phyloP scores from a whole-genome alignment of 2,329 filamentous ascomycete species.

The Boeremia lycopersici region DNA sequence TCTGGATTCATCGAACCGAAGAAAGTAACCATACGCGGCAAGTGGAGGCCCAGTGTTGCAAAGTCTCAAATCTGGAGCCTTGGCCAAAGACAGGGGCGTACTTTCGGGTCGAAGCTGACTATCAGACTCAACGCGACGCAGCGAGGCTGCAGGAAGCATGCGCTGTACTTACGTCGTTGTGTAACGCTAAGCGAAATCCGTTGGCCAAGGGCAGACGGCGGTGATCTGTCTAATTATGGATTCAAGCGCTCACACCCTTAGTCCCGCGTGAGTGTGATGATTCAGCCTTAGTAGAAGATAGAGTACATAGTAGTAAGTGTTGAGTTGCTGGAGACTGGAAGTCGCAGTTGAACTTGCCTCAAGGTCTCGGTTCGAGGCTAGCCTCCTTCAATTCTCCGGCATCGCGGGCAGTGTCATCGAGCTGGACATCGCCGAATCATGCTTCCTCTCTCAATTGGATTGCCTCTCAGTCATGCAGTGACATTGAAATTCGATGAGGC shows the following conservation, averaged over 20 bases:
- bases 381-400: too few species aligned
- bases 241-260: neutral
- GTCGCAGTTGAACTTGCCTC: too few species aligned
- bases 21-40: slow-evolving; percentile 1
- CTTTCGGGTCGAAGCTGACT: neutral
- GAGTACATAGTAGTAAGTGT: too few species aligned
- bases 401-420: too few species aligned
- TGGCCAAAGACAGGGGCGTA: slow-evolving; percentile 1
- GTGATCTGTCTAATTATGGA: slow-evolving; percentile 3
- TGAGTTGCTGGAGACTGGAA: too few species aligned
- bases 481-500: too few species aligned
- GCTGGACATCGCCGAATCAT: too few species aligned
- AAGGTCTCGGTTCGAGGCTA: too few species aligned
- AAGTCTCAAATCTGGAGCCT: neutral
- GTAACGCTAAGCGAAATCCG: slow-evolving; percentile 4
- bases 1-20: neutral
- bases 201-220: neutral
- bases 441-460: too few species aligned
- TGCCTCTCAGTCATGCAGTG: too few species aligned
- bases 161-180: slow-evolving; percentile 5
- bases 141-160: slow-evolving; percentile 1
- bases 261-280: too few species aligned
- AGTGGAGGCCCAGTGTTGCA: neutral
- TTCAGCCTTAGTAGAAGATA: too few species aligned
- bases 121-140: neutral